A percentile compares a stretch with the other conserved stretches of the same genome.
Conservation (phyloP, 768 basidiomycete genomes). For the Tephrocybe rancida region DNA sequence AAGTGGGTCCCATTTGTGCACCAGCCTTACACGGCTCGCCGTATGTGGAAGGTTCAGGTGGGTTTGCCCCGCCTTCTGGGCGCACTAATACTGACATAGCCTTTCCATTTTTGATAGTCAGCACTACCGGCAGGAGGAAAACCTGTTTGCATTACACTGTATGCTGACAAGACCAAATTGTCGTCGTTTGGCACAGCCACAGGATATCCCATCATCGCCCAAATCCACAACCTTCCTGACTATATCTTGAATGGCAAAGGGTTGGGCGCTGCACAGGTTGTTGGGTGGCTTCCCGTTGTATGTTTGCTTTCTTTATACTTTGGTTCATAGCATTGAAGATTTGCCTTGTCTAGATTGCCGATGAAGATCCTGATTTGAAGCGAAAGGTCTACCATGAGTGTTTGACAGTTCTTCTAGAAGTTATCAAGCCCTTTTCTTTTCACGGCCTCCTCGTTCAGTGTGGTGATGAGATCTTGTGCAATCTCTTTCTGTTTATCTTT, state of each 20-base stretch:
- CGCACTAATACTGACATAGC: neutral
- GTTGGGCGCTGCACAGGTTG: slow-evolving; percentile 27
- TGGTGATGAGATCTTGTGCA: slow-evolving; percentile 19
- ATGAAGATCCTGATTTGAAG: slow-evolving; percentile 22
- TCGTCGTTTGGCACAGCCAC: slow-evolving; percentile 35
- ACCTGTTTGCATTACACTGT: slow-evolving; percentile 32
- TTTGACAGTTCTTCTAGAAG: slow-evolving; percentile 29
- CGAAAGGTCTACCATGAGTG: slow-evolving; percentile 20
- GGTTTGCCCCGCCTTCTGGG: neutral
- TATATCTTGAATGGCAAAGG: slow-evolving; percentile 33
- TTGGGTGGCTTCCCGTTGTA: neutral
- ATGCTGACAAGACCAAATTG: slow-evolving; percentile 39
- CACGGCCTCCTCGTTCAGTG: too few relatives aligned
- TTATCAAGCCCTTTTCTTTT: too few relatives aligned
- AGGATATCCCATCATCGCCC: slow-evolving; percentile 36
- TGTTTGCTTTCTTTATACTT: neutral
- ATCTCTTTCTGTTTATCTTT: slow-evolving; percentile 27
- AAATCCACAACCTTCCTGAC: slow-evolving; percentile 29
- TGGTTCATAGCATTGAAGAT: neutral
- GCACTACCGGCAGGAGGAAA: neutral
- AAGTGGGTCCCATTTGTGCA: neutral
- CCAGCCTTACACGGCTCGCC: neutral
- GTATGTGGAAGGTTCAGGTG: slow-evolving; percentile 1
- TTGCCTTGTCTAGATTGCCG: slow-evolving; percentile 17
- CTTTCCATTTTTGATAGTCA: neutral